Evolutionary conservation across 805 yeast species (phyloP), one percentile per base, ranked within the genome.

Genomic region (Clavispora phyllophila): DNA sequence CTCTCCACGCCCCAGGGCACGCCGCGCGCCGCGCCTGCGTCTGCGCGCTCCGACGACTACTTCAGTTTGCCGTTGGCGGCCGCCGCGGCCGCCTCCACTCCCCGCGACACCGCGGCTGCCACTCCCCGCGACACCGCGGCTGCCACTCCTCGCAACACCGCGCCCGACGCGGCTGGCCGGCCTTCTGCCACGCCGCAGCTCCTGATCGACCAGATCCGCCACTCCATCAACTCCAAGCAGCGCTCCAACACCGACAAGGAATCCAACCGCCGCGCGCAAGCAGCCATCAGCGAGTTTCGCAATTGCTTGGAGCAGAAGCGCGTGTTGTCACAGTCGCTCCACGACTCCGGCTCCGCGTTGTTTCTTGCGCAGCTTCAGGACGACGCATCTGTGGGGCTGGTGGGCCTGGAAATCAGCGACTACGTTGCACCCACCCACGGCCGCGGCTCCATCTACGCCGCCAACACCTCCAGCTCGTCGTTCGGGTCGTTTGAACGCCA

Each of bases 251-350:
- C 51, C 17, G 42, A 49, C n/a, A 42, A 48, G 18, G 59, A 57
- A 18, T 38, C 51, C 13, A 26, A 40, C 12, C 44, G 43, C 20
- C 57, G 54, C 39, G 51, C 56, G 36, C 59, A 56, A 39, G 42
- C 42, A 4, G 53, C 63, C 15, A 33, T 66, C n/a, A 54, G 55
- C 23, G 68, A 61, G 35, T 55, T 68, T 33, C 54, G 73, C 41
- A 65, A 64, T 23, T 59, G 67, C 37, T 60, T 70, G 28, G 72
- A 69, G 36, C 61, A 50, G 61, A 61, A 64, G 38, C 48, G 67
- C 17, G 47, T 60, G n/a, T 43, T 45, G 19, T 55, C 65, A 9
- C 48, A 44, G 31, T 14, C 27, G 18, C 19, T 29, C 22, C 32
- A 17, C 39, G 38, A 32, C 20, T 29, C 33, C 13, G 20, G 33